These are phyloP conservation scores for Cylindrodendrum hubeiense DNA, from an alignment of 2,329 filamentous ascomycete species.

Conservation along the genomic window DNA sequence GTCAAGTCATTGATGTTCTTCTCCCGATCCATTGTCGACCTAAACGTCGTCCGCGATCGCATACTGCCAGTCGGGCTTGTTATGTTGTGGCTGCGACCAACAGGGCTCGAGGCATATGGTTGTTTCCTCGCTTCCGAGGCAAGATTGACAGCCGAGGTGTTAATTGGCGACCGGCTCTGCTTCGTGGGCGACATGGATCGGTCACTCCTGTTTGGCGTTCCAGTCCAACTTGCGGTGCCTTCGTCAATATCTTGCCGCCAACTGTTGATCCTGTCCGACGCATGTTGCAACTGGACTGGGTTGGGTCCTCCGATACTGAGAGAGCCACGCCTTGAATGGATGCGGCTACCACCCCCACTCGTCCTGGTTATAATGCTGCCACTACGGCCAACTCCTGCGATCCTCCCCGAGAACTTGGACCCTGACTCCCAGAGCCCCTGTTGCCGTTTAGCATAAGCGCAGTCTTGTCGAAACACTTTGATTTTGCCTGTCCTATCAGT, in stretches of 20 bases:
- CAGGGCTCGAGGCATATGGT: conserved; percentile 52
- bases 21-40: conserved; percentile 43
- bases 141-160: conserved; percentile 53
- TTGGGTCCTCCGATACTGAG: conserved; percentile 54
- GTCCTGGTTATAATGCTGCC: conserved; percentile 68
- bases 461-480: conserved; percentile 96
- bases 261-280: conserved; percentile 83
- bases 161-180: conserved; percentile 51
- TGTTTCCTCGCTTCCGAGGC: conserved; percentile 61
- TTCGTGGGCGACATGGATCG: conserved; percentile 69
- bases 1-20: conserved; percentile 41
- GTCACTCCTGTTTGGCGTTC: conserved; percentile 60
- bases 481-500: conserved; percentile 90
- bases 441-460: conserved; percentile 83
- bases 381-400: conserved; percentile 70
- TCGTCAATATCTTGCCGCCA: conserved; percentile 81
- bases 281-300: conserved; percentile 46
- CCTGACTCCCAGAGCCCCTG: conserved; percentile 83
- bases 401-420: conserved; percentile 79
- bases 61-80: conserved; percentile 56
- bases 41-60: conserved; percentile 40
- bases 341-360: conserved; percentile 61
- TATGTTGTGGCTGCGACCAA: conserved; percentile 38
- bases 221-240: conserved; percentile 52
- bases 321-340: conserved; percentile 67